Evolutionary conservation across 2,329 filamentous ascomycete genomes (phyloP), one percentile per base, ranked within the genome.

Genomic region (Triangularia verruculosa): DNA sequence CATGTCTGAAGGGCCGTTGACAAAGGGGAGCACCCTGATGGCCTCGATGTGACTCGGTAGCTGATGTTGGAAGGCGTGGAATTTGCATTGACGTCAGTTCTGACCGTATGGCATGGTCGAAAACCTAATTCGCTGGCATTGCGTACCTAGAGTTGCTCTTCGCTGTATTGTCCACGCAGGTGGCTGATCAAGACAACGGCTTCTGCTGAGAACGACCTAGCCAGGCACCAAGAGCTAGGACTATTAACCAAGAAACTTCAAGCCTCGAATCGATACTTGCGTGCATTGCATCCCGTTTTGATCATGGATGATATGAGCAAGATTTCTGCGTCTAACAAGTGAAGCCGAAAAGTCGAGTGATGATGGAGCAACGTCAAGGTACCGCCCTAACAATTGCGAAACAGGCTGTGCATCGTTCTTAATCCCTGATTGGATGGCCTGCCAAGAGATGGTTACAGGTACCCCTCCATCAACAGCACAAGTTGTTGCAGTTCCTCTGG

Each of bases 51-150:
- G 34, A 43, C 15, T 43, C 15, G 34, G 17, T 43, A 5, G 15
- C 27, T 9, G 27, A 28, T 9, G 9, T 28, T 28, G 27, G 9
- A 28, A 28, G 27, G 9, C 27, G 9, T 4, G 17, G 32, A 12
- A 32, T 20, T 17, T 56, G 28, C 11, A 59, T 22, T 15, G n/a
- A n/a, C 53, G 61, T 24, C 61, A 25, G 57, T 63, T 63, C 43
- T 59, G 20, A 32, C 28, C 47, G n/a, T 56, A 63, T 51, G 1
- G 13, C 3, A 28, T 17, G 24, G 22, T 28, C 32, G 57, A 25
- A 61, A 57, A 47, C 22, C 15, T 15, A 24, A 24, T 27, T 17
- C n/a, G 22, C 27, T 24, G 17, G 7, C 17, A 22, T 12, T 13
- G 30, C 17, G 53, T 22, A 28, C 12, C 25, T 13, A 4, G 12